Conservation (phyloP, 768 basidiomycete species). For the Lentinula sp. region DNA sequence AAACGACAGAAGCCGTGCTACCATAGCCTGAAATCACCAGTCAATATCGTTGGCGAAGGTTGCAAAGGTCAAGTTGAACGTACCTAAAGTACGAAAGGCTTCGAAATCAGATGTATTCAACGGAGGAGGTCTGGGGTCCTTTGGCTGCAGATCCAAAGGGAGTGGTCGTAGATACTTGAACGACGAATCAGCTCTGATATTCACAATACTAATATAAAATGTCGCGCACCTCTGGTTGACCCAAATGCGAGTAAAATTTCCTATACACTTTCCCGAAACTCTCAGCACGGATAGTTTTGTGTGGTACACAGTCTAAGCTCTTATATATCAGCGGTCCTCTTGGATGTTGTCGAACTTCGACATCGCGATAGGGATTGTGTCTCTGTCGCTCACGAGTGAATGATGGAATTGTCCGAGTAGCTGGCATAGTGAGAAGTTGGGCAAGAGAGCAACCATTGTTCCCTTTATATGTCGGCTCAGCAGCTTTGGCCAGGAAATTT, state of each 20-base stretch:
- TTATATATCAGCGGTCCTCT: not conserved
- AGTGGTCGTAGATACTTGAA: slow-evolving; percentile 6
- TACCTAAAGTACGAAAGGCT: slow-evolving; percentile 35
- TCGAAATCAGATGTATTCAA: slow-evolving; percentile 33
- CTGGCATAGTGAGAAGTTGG: not conserved
- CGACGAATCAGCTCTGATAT: not conserved
- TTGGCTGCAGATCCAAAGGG: slow-evolving; percentile 14
- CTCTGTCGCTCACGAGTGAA: not conserved
- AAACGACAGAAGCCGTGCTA: slow-evolving; percentile 32
- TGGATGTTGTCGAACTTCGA: not conserved
- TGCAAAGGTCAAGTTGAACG: not conserved
- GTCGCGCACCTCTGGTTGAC: not conserved
- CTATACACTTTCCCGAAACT: not conserved
- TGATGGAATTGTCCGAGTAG: not conserved
- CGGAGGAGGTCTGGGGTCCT: slow-evolving; percentile 28
- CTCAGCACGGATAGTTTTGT: not conserved
- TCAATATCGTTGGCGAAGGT: not conserved
- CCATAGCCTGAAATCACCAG: slow-evolving; percentile 30
- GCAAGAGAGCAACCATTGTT: not conserved
- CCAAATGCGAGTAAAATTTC: not conserved
- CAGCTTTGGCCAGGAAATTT: not conserved
- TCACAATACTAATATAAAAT: not conserved
- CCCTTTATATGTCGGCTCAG: not conserved
- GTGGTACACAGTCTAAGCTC: not conserved
- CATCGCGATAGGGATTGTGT: not conserved